phyloP scores from a whole-genome alignment of 352 stramenopile genomes.

The Globisporangium cederbergense region DNA sequence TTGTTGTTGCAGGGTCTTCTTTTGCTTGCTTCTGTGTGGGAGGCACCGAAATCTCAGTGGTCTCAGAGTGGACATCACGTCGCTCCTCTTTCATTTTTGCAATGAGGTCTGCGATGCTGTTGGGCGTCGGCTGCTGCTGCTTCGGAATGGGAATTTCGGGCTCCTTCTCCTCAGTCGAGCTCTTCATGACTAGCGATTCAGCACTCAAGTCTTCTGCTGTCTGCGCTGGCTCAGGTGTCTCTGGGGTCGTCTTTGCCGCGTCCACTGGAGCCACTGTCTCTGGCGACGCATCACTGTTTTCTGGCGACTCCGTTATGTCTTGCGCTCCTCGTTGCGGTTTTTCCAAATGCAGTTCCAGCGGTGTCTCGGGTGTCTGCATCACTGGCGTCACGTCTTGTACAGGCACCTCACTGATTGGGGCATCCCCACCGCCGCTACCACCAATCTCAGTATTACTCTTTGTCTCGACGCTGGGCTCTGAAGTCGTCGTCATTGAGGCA shows the following conservation, averaged over 20 bases:
- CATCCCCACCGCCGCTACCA: neutral
- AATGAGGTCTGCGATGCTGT: constrained; percentile 23
- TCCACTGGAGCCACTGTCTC: neutral
- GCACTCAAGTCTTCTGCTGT: neutral
- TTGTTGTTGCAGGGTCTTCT: neutral
- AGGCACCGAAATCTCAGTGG: neutral
- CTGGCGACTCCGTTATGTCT: neutral
- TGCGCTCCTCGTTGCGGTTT: neutral
- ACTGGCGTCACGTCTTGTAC: neutral
- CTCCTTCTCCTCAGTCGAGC: neutral
- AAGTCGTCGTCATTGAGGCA: neutral
- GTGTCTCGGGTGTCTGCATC: neutral
- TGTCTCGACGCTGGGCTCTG: neutral
- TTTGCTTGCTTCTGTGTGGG: neutral
- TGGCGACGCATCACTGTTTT: neutral
- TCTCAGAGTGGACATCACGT: neutral
- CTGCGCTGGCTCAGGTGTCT: neutral
- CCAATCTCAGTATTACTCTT: neutral
- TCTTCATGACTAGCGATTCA: neutral
- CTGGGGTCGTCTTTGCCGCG: too few species aligned
- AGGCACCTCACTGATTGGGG: neutral
- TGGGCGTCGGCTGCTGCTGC: constrained; percentile 11
- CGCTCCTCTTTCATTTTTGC: constrained; percentile 26
- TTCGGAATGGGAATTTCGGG: neutral
- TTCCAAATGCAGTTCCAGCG: neutral